phyloP scores from a whole-genome alignment of 139 green algal species.

The Chlamydomonas urium region DNA sequence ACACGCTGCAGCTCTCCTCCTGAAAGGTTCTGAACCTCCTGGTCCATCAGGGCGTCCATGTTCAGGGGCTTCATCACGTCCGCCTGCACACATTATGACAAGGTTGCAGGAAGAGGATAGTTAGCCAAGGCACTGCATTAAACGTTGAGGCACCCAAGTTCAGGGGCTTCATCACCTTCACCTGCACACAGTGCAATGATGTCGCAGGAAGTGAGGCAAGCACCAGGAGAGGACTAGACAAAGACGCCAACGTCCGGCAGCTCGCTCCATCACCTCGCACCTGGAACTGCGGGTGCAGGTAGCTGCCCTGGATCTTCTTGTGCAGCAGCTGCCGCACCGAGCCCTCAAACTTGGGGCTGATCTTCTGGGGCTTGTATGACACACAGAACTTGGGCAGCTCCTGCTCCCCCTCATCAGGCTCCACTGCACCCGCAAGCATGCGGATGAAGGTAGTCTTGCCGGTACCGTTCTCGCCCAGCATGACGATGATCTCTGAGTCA shows the following conservation, averaged over 20 bases:
- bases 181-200: too few relatives aligned
- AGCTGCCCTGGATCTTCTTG: constrained; percentile 90
- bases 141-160: constrained; percentile 84
- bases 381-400: constrained; percentile 85
- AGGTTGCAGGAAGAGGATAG: constrained; percentile 10
- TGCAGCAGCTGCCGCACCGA: constrained; percentile 91
- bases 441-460: constrained; percentile 99
- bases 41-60: constrained; percentile 93
- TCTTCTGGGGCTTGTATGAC: constrained; percentile 99
- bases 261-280: too few relatives aligned
- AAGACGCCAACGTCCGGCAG: too few relatives aligned
- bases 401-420: constrained; percentile 43
- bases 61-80: constrained; percentile 89
- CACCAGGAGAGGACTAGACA: too few relatives aligned
- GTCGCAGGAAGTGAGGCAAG: constrained; percentile 5
- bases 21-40: constrained; percentile 93
- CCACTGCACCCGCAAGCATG: constrained; percentile 77
- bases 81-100: too few relatives aligned
- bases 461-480: constrained; percentile 98
- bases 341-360: constrained; percentile 93
- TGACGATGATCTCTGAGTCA: constrained; percentile 94
- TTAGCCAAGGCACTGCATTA: too few relatives aligned
- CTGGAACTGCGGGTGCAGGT: constrained; percentile 79
- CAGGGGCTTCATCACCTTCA: constrained; percentile 89
- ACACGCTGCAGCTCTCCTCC: constrained; percentile 89